Evolutionary conservation across 495 filamentous ascomycete genomes (phyloP), one percentile per base, ranked within the genome.

Genomic region (Aspergillus mulundensis): DNA sequence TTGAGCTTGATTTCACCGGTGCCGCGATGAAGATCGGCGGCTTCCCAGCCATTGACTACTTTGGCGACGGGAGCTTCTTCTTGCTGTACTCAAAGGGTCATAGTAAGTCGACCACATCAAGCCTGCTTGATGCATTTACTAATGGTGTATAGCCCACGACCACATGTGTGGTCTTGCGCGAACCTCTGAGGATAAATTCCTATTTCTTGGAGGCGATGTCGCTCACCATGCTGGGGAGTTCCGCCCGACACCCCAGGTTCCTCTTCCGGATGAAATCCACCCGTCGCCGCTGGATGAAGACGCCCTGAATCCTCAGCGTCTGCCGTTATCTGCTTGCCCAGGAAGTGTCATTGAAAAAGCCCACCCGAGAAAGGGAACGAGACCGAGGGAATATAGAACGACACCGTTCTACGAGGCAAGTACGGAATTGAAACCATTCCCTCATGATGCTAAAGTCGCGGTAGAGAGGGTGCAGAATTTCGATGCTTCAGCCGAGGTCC

Each of bases 201-300:
- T 57, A 18, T 47, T 57, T 21, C 54, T 57, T 5, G 54, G 54
- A 24, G 54, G 54, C 16, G 46, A 57, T 36, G 25, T 50, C 21
- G 34, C 36, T 11, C 54, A 57, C 32, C 24, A 42, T 5, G 30
- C 45, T 7, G 46, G 34, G 14, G 44, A 42, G 24, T 50, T 50
- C 20, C 34, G 54, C 18, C 54, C 54, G 16, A 42, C 45, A 8
- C n/a, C 14, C 8, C 34, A 43, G 12, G n/a, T 19, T 1, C 54
- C 54, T 8, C 38, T 57, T 7, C 54, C 54, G n/a, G 24, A 20
- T 36, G 20, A 50, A 15, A 57, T 57, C 20, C 14, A 16, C 45
- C 21, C 34, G 16, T 28, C 36, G 2, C 36, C 34, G 15, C 12
- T 57, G 14, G 45, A 50, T 38, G 24, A 7, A 15, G 8, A 53